phyloP scores from a whole-genome alignment of 2,329 filamentous ascomycete genomes.

The Akanthomyces uredinophilus region DNA sequence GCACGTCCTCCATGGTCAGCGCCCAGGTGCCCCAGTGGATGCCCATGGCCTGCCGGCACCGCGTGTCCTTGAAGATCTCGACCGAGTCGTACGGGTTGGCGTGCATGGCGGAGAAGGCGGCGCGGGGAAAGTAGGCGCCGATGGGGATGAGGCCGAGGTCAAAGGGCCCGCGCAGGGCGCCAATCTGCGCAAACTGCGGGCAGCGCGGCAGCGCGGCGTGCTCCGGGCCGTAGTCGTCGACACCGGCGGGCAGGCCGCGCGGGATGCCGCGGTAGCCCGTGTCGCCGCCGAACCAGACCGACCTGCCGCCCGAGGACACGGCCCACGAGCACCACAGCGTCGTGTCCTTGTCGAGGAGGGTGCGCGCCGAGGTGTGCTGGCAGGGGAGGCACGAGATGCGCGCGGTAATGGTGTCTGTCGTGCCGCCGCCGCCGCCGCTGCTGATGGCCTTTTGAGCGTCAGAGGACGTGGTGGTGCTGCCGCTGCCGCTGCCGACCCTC shows the following conservation, averaged over 20 bases:
- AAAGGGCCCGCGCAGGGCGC: conserved; percentile 73
- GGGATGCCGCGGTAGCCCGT: conserved; percentile 84
- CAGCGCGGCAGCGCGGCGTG: conserved; percentile 65
- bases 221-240: conserved; percentile 67
- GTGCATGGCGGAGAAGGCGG: conserved; percentile 74
- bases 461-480: neutral
- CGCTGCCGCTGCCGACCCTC: conserved; percentile 26
- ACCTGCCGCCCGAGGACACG: conserved; percentile 65
- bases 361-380: conserved; percentile 74
- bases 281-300: conserved; percentile 86
- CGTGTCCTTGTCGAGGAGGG: conserved; percentile 61
- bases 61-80: conserved; percentile 82
- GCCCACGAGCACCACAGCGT: conserved; percentile 91
- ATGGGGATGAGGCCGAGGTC: conserved; percentile 91
- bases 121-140: conserved; percentile 74
- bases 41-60: conserved; percentile 70
- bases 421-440: no score
- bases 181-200: conserved; percentile 82
- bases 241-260: conserved; percentile 45
- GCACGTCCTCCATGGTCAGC: conserved; percentile 75
- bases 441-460: no score
- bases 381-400: conserved; percentile 74
- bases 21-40: conserved; percentile 96
- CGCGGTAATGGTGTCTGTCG: conserved; percentile 54
- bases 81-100: conserved; percentile 82